phyloP scores from a whole-genome alignment of 164 flowering plant species.

The Amborella trichopoda region DNA sequence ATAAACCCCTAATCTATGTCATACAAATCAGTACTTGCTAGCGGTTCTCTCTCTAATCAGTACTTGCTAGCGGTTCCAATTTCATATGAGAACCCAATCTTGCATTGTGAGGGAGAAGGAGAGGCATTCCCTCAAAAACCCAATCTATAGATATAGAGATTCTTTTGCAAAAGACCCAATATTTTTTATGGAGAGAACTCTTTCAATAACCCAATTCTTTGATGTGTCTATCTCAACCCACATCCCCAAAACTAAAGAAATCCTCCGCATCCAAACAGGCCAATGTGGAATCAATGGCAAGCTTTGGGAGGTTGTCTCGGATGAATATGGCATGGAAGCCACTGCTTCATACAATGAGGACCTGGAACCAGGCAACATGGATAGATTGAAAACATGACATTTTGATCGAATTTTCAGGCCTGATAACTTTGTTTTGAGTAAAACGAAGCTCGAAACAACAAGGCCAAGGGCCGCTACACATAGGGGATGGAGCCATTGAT shows the following conservation, averaged over 20 bases:
- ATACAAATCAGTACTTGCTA: too few relatives aligned
- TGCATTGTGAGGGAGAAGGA: too few relatives aligned
- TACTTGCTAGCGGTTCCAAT: too few relatives aligned
- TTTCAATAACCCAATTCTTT: too few relatives aligned
- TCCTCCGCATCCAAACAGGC: conserved; percentile 54
- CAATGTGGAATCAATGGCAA: conserved; percentile 60
- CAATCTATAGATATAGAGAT: too few relatives aligned
- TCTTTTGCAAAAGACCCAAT: too few relatives aligned
- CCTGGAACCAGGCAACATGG: conserved; percentile 64
- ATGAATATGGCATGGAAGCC: conserved; percentile 46
- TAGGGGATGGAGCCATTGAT: conserved; percentile 54
- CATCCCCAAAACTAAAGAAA: conserved; percentile 57
- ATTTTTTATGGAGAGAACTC: too few relatives aligned
- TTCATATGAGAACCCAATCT: too few relatives aligned
- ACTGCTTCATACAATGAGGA: conserved; percentile 60
- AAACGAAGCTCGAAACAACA: conserved; percentile 52
- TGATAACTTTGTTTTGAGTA: conserved; percentile 52
- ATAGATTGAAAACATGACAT: conserved; percentile 36
- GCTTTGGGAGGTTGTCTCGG: conserved; percentile 53
- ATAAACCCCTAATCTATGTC: too few relatives aligned
- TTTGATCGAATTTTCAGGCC: conserved; percentile 45
- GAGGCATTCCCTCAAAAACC: too few relatives aligned
- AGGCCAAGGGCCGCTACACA: conserved; percentile 56
- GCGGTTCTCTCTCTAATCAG: too few relatives aligned
- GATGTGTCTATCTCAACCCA: too few relatives aligned